These are phyloP conservation scores for Fusarium multiceps DNA, from an alignment of 2,329 filamentous ascomycete species.

Conservation along the genomic window DNA sequence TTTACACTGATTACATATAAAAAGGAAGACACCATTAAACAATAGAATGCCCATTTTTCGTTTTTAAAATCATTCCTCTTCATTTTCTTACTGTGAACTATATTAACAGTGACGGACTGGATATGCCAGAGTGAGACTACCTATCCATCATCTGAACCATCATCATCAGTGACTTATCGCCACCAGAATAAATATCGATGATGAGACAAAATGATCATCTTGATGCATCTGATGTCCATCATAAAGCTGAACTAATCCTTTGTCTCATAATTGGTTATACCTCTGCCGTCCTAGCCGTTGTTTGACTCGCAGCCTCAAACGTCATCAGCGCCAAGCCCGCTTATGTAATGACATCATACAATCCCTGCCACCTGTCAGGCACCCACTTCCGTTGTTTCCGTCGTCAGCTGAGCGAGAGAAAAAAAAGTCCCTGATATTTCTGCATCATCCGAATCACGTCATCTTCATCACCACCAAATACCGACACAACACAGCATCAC, in stretches of 20 bases:
- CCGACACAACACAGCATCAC: neutral
- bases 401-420: conserved; percentile 3
- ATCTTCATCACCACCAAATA: neutral
- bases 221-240: neutral
- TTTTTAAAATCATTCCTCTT: neutral
- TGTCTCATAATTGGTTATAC: neutral
- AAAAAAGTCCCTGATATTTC: conserved; percentile 13
- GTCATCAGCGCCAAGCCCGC: conserved; percentile 5
- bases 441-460: conserved; percentile 8
- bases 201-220: too few species aligned
- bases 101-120: neutral
- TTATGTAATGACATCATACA: conserved; percentile 36
- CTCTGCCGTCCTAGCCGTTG: neutral
- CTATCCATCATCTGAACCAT: too few species aligned
- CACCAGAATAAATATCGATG: too few species aligned
- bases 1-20: neutral
- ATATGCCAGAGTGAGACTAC: neutral
- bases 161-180: neutral
- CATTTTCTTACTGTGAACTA: neutral
- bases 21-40: neutral
- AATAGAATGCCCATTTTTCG: neutral
- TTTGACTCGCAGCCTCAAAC: neutral
- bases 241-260: neutral
- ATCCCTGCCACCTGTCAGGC: conserved; percentile 13
- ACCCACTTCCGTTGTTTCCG: conserved; percentile 15